Evolutionary conservation across 2,329 filamentous ascomycete species (phyloP), one percentile per base, ranked within the genome.

Genomic region (Aspergillus costaricaensis): DNA sequence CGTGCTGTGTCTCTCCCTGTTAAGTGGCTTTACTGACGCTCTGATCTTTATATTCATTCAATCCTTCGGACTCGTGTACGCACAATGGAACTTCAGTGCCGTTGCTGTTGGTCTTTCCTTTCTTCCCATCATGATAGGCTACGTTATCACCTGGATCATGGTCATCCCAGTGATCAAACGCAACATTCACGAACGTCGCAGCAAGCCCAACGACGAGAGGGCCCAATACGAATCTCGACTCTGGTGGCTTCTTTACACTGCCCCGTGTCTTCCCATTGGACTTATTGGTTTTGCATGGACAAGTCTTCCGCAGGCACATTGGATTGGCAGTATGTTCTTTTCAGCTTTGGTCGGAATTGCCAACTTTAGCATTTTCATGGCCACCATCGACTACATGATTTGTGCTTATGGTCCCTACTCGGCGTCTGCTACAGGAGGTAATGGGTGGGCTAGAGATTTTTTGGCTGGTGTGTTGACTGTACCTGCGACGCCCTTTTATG

Each of bases 11-110:
- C 76, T 88, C 3, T 88, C 86, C 9, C 76, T 88, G 4, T 79
- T 89, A 21, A 85, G 81, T 55, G 86, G 86, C 27, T 88, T 89
- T 77, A 84, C 81, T 58, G 86, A 89, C 62, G 85, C 86, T 0
- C 78, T 89, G 39, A 87, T 89, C 68, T 89, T 88, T 75, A 87
- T 86, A 76, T 88, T 88, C 72, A 81, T 89, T 41, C 84, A 89
- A 68, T 85, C 83, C 0, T 88, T 87, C 61, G 74, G 77, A 2
- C 79, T 84, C 0, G 86, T 89, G 3, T 86, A 87, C 64, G 72
- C 79, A 47, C 81, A 88, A 62, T 88, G 85, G 83, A 67, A 78
- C 32, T 89, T 89, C 72, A 74, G 77, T 32, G 77, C 76, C 7
- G 72, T 82, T 39, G 70, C 77, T 9, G 73, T 81, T 32, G 83